Evolutionary conservation across 371 early-diverging fungal species (phyloP), one percentile per base, ranked within the genome.

Genomic region (Sporodiniella umbellata): DNA sequence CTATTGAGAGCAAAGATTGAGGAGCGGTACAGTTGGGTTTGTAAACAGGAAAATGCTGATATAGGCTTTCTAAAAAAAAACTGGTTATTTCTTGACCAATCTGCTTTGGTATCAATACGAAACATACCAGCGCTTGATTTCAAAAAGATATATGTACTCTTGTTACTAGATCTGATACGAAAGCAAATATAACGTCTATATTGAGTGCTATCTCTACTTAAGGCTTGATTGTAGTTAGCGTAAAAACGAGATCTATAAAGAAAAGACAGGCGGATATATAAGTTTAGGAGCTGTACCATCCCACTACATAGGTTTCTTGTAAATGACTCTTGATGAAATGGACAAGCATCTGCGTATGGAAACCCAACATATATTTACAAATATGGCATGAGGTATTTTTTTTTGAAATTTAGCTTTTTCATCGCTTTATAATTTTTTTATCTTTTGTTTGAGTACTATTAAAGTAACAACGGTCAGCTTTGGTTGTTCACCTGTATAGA

Each of bases 161-260:
- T 49, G 49, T 49, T 40, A 49, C 40, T 14, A 21, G 23, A 14
- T 31, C 51, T 42, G 43, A 17, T 42, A 45, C 53, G 28, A 53
- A 28, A 53, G 53, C 45, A 45, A 53, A 53, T 28, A 45, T 42
- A 46, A 53, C 53, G 38, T 45, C 46, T 8, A 45, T 53, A 45
- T 35, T 45, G 45, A 45, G 52, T 44, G 53, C 53, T 28, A 53
- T 53, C 11, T 53, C 46, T 18, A 40, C 45, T 23, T 28, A 35
- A 38, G 53, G 53, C 30, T 53, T 53, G 39, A 53, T 53, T 38
- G 45, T 24, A 22, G 33, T 53, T 45, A 33, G 46, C 33, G 46
- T 45, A 17, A 45, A 45, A 47, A n/a, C 26, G 35, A 47, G 15
- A 35, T 22, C 8, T 31, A 47, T 30, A 40, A 50, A 40, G 39